Percentiles rank a stretch among this genome's conserved stretches.
Conservation (phyloP, 2,329 filamentous ascomycete genomes). For the Calonectria leucothoes region DNA sequence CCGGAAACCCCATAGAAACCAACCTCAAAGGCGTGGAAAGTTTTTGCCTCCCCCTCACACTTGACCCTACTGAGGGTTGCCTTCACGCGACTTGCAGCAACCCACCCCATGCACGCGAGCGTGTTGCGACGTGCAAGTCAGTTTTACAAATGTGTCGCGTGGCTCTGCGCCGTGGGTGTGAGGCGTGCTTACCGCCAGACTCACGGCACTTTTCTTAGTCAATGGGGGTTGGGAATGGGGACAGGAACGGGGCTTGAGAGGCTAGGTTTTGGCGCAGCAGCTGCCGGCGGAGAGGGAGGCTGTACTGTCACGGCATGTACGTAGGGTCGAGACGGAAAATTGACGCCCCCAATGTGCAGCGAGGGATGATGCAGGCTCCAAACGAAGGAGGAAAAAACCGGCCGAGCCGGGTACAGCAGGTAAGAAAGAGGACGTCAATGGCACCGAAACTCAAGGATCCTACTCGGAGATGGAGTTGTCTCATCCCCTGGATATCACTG, state of each 20-base stretch:
- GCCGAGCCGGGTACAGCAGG: constrained; percentile 14
- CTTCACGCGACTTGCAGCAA: constrained; percentile 44
- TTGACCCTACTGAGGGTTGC: constrained; percentile 28
- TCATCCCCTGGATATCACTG: constrained; percentile 34
- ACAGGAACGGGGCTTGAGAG: constrained; percentile 33
- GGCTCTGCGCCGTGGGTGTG: constrained; percentile 20
- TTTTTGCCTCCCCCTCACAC: constrained; percentile 36
- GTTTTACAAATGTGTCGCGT: constrained; percentile 31
- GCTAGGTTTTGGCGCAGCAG: constrained; percentile 30
- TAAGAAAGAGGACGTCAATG: constrained; percentile 17
- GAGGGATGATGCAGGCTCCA: constrained; percentile 36
- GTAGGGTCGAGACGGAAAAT: no score
- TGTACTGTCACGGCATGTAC: constrained; percentile 7
- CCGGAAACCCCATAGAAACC: constrained; percentile 34
- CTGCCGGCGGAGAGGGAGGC: constrained; percentile 28
- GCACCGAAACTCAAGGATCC: constrained; percentile 25
- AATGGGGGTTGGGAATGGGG: constrained; percentile 39
- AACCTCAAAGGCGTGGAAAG: constrained; percentile 28
- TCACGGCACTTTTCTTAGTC: constrained; percentile 34
- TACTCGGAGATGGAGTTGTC: constrained; percentile 34
- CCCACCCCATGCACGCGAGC: constrained; percentile 42
- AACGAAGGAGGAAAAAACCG: constrained; percentile 28
- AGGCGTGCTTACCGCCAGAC: constrained; percentile 34
- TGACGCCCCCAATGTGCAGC: constrained; percentile 23
- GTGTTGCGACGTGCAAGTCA: constrained; percentile 42